Base-by-base conservation (phyloP, 345 rosid genomes). In the Sapria himalayana region DNA sequence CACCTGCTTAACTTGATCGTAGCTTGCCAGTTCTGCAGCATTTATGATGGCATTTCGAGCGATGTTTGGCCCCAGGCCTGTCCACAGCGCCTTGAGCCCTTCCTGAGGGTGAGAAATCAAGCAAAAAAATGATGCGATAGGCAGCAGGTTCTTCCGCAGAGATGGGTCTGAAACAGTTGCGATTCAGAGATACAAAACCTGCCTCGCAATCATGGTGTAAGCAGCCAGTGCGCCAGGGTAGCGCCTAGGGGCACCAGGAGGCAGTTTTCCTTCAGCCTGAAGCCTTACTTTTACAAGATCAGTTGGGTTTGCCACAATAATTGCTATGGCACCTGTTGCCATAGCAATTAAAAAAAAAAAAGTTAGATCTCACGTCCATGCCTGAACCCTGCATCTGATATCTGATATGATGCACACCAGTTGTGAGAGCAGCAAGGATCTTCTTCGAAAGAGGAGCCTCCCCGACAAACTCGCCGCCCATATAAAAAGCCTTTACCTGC, bases 251-350 rank as follows among this genome's bases (percentile, higher is more conserved):
- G 69, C 99, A 37, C 96, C 99, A 15, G 89, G 67, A 12, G 94
- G 72, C 52, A 84, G 58, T 64, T 85, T 84, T 41, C 99, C 99
- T 71, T 91, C 99, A 56, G 99, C 73, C 59, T 91, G 99, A 54
- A 91, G 92, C 50, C 99, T 76, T 33, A 91, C 99, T 63, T 91
- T 91, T 56, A 91, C 96, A 54, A 91, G 99, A 66, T 91, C 99
- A 19, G 99, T 91, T 43, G 99, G 99, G 46, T 91, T 91, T 42
- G 99, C 96, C 11, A 91, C 52, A 16, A 58, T 55, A 48, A 91
- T 91, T 39, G 63, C 96, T 43, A 91, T 22, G 32, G 99, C 96
- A 53, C 99, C 99, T 91, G 62, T 62, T 60, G 8, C 22, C 35
- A n/a, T 14, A 27, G 25, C 22, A 41, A 27, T 33, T 15, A 39